Evolutionary conservation across 805 yeast species (phyloP).

Genomic region (Jamesozyma hellenica): DNA sequence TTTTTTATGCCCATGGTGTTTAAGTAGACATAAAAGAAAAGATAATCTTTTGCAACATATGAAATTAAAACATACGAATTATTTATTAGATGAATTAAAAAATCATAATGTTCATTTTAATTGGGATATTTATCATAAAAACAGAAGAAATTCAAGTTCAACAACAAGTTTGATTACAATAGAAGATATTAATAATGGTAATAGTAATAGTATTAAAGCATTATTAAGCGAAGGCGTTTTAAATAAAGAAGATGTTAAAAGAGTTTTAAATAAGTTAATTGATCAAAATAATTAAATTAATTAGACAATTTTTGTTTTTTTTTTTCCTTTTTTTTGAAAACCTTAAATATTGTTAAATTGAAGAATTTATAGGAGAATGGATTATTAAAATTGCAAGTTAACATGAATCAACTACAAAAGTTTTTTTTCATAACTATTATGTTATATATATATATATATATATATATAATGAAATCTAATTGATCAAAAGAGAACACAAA

Average conservation of each 20-base stretch:
- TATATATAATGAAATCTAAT: not conserved
- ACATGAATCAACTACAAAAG: no score
- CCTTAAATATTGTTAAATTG: not conserved
- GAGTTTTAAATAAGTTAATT: conserved; percentile 14
- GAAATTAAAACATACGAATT: conserved; percentile 25
- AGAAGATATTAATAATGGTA: not conserved
- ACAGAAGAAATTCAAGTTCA: not conserved
- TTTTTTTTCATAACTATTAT: no score
- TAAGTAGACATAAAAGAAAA: conserved; percentile 27
- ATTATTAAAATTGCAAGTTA: no score
- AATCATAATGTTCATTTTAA: conserved; percentile 5
- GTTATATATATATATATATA: not conserved
- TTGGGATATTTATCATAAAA: conserved; percentile 2
- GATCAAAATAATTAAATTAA: conserved; percentile 8
- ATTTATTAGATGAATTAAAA: conserved; percentile 16
- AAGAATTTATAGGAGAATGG: no score
- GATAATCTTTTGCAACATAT: conserved; percentile 29
- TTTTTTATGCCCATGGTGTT: conserved; percentile 27
- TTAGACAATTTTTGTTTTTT: not conserved
- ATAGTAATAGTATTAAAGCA: conserved; percentile 8
- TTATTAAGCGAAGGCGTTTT: conserved; percentile 20
- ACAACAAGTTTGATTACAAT: not conserved
- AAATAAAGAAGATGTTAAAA: conserved; percentile 25
- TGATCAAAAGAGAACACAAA: no score
- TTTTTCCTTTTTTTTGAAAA: not conserved